phyloP scores from a whole-genome alignment of 345 rosid species.

The Lepidium aucheri region DNA sequence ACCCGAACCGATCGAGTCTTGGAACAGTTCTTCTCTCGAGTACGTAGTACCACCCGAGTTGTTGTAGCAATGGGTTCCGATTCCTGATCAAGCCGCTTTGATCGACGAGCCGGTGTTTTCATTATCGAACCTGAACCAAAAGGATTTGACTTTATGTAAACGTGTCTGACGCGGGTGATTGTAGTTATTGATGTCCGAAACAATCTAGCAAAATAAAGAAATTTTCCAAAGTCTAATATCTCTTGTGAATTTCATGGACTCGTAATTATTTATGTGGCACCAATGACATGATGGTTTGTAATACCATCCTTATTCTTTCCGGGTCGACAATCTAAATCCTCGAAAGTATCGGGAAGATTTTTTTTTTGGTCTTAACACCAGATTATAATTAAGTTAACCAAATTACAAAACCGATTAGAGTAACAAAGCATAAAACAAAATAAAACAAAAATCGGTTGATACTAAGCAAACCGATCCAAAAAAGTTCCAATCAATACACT shows the following conservation, averaged over 20 bases:
- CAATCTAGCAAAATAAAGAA: neutral
- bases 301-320: too few relatives aligned
- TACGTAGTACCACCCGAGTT: neutral
- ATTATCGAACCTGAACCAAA: neutral
- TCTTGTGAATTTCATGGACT: neutral
- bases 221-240: neutral
- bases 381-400: too few relatives aligned
- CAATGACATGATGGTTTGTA: too few relatives aligned
- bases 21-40: constrained; percentile 9
- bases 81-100: constrained; percentile 28
- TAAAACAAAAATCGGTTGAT: too few relatives aligned
- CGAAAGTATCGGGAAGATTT: too few relatives aligned
- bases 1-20: constrained; percentile 20
- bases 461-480: too few relatives aligned
- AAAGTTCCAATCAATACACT: too few relatives aligned
- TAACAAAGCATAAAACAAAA: too few relatives aligned
- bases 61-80: constrained; percentile 5
- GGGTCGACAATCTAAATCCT: too few relatives aligned
- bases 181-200: neutral
- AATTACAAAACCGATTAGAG: too few relatives aligned
- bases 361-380: too few relatives aligned
- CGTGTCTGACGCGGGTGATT: constrained; percentile 19
- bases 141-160: neutral
- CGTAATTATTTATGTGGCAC: neutral
- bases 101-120: constrained; percentile 27